Percentiles rank a stretch among this genome's conserved stretches.
phyloP scores from a whole-genome alignment of 768 basidiomycete genomes.

The Pulveroboletus frians region DNA sequence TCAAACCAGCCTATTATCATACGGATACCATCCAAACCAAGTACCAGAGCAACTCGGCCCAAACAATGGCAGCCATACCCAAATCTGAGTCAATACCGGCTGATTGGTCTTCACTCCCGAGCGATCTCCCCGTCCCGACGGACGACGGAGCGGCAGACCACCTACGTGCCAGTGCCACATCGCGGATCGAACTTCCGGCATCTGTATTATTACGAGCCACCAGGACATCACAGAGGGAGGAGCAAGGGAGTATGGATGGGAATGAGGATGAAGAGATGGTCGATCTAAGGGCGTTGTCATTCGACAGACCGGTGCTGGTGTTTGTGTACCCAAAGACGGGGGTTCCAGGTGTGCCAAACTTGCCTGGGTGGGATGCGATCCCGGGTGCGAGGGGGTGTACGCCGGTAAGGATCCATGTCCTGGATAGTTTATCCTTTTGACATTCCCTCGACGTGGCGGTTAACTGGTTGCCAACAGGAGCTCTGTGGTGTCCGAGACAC shows the following conservation, averaged over 20 bases:
- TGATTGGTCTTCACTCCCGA: conserved; percentile 14
- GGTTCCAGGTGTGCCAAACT: conserved; percentile 9
- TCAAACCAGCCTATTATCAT: not conserved
- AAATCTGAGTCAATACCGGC: not conserved
- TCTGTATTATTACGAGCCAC: conserved; percentile 7
- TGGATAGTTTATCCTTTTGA: not conserved
- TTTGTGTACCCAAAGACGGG: conserved; percentile 24
- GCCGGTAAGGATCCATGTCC: conserved; percentile 7
- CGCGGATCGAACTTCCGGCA: conserved; percentile 1
- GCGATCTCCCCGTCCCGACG: conserved; percentile 5
- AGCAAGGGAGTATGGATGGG: no score
- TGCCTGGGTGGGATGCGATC: conserved; percentile 20
- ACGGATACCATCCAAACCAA: not conserved
- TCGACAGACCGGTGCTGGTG: conserved; percentile 16
- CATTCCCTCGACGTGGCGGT: not conserved
- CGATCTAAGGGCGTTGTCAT: conserved; percentile 13
- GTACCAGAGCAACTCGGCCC: no score
- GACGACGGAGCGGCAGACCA: conserved; percentile 16
- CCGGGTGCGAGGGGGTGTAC: conserved; percentile 23
- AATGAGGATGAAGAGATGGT: not conserved
- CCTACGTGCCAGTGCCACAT: not conserved
- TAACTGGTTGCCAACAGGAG: conserved; percentile 8
- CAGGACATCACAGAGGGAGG: not conserved
- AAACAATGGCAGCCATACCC: not conserved
- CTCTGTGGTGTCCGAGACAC: conserved; percentile 16